Conservation (phyloP, 352 stramenopile species). For the Phytophthora capsici region DNA sequence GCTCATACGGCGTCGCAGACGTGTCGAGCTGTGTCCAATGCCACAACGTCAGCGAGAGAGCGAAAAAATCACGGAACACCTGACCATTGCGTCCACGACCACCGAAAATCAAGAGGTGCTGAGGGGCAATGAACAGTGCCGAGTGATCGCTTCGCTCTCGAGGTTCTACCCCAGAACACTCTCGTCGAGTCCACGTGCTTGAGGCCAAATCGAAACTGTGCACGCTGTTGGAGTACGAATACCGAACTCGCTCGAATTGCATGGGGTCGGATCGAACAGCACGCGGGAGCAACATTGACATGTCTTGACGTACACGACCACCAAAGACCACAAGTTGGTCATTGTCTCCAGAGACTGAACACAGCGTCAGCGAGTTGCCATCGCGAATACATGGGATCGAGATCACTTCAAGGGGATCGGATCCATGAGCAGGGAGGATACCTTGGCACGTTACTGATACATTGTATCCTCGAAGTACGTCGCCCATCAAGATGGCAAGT, state of each 20-base stretch:
- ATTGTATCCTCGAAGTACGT: conserved; percentile 39
- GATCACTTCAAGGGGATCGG: conserved; percentile 45
- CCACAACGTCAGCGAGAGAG: conserved; percentile 56
- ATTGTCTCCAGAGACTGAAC: conserved; percentile 21
- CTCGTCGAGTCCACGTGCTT: conserved; percentile 42
- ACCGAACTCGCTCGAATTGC: conserved; percentile 63
- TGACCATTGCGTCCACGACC: conserved; percentile 60
- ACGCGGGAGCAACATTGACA: conserved; percentile 46
- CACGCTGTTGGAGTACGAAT: conserved; percentile 66
- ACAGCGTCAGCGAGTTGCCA: conserved; percentile 70
- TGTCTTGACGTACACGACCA: conserved; percentile 57
- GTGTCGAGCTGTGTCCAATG: conserved; percentile 54
- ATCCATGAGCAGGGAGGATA: conserved; percentile 19
- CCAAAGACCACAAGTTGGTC: conserved; percentile 61
- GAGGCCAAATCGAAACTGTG: conserved; percentile 55
- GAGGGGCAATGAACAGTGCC: conserved; percentile 56
- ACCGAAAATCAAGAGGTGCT: conserved; percentile 57
- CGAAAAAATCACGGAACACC: conserved; percentile 57
- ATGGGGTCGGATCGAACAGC: conserved; percentile 44
- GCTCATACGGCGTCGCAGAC: conserved; percentile 33
- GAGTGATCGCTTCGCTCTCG: conserved; percentile 64
- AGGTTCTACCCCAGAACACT: conserved; percentile 45
- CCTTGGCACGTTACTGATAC: conserved; percentile 34
- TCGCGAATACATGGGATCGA: conserved; percentile 63
- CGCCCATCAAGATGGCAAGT: conserved; percentile 40